Evolutionary conservation across 768 basidiomycete genomes (phyloP).

Genomic region (Boletus patriciae): DNA sequence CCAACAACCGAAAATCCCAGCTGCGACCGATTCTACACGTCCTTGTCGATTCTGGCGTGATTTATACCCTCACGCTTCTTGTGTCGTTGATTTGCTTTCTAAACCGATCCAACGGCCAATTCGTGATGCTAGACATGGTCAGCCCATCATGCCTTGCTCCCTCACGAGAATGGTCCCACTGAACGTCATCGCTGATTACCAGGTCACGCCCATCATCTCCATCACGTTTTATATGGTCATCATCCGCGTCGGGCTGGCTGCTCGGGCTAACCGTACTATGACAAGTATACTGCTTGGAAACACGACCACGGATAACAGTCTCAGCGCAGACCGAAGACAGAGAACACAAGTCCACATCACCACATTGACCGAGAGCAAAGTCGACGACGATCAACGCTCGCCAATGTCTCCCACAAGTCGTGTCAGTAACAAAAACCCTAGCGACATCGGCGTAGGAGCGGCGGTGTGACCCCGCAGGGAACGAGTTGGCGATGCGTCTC

Average conservation of each 20-base stretch:
- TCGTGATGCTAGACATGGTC: neutral
- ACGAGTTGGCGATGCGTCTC: too few species aligned
- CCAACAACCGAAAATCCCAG: neutral
- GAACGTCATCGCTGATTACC: neutral
- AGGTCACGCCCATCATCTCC: neutral
- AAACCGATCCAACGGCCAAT: neutral
- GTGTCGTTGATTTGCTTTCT: neutral
- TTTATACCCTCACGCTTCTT: neutral
- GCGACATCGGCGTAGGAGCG: too few species aligned
- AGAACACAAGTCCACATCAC: too few species aligned
- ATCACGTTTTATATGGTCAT: neutral
- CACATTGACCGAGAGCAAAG: too few species aligned
- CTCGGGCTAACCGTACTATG: neutral
- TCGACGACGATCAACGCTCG: too few species aligned
- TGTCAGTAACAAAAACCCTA: too few species aligned
- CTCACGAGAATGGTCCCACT: neutral
- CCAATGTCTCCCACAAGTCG: too few species aligned
- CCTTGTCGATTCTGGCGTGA: neutral
- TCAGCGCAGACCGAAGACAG: too few species aligned
- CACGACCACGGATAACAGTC: too few species aligned
- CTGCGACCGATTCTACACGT: neutral
- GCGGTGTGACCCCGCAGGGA: too few species aligned
- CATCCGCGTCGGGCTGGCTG: neutral
- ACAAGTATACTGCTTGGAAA: too few species aligned
- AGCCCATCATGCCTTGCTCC: neutral